Conservation (phyloP, 2,329 filamentous ascomycete genomes). For the Epichloe elymi region DNA sequence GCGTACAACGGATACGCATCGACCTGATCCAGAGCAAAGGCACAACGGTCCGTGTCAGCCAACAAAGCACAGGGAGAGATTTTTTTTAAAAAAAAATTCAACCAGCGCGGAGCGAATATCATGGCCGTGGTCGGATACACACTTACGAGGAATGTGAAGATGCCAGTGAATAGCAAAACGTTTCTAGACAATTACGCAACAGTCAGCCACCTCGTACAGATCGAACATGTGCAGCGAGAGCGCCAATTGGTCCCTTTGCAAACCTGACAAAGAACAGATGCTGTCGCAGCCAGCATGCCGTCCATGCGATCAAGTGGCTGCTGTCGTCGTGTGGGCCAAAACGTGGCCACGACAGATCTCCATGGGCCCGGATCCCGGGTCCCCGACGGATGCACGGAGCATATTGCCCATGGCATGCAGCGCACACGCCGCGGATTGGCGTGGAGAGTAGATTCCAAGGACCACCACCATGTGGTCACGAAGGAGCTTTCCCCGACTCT, state of each 20-base stretch:
- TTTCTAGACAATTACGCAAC: constrained; percentile 33
- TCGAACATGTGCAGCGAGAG: not conserved
- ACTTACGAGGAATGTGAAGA: constrained; percentile 77
- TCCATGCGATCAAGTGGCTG: not conserved
- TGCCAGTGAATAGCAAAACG: constrained; percentile 66
- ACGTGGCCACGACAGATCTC: constrained; percentile 5
- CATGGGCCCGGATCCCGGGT: not conserved
- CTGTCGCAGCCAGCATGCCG: not conserved
- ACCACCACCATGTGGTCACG: constrained; percentile 2
- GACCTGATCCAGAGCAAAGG: constrained; percentile 28
- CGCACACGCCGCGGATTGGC: not conserved
- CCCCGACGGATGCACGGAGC: not conserved
- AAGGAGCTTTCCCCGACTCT: not conserved
- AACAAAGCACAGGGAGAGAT: not conserved
- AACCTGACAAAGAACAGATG: constrained; percentile 16
- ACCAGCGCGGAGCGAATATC: not conserved
- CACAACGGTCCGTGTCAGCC: not conserved
- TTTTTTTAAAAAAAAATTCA: not conserved
- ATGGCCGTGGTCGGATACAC: not conserved
- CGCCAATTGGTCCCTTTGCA: not conserved
- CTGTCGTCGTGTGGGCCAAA: not conserved
- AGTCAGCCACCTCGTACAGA: constrained; percentile 14
- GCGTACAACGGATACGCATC: constrained; percentile 67
- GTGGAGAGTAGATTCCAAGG: not conserved
- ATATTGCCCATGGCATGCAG: not conserved